These are phyloP conservation scores for Sugiyamaella floridensis DNA, from an alignment of 805 yeast genomes.

Conservation along the genomic window DNA sequence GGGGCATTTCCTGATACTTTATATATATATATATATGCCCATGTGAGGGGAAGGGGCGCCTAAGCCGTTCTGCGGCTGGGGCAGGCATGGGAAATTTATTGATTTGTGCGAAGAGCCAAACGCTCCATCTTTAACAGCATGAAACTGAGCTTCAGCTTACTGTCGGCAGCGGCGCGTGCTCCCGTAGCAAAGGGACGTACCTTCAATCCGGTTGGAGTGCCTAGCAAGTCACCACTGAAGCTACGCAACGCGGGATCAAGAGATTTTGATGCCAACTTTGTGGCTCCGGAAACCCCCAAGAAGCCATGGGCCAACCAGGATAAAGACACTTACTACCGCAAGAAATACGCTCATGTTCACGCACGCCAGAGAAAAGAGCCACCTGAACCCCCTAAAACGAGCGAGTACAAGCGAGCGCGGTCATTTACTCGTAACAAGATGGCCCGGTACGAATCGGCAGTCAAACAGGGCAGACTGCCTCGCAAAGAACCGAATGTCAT, in stretches of 20 bases:
- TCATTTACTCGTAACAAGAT: constrained; percentile 13
- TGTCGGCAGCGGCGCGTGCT: neutral
- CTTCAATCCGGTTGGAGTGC: neutral
- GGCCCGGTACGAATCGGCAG: constrained; percentile 8
- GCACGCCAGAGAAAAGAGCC: constrained; percentile 37
- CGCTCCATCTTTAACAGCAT: neutral
- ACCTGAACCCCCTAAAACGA: constrained; percentile 12
- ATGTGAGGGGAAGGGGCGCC: neutral
- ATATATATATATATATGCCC: neutral
- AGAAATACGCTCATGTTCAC: constrained; percentile 61
- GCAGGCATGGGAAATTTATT: neutral
- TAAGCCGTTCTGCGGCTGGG: neutral
- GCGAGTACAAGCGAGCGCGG: constrained; percentile 9
- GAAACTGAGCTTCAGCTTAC: neutral
- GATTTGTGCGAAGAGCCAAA: no score
- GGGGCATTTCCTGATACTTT: neutral
- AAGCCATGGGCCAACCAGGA: constrained; percentile 71
- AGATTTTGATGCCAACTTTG: constrained; percentile 41
- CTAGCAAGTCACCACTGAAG: neutral
- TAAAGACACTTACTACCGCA: constrained; percentile 55
- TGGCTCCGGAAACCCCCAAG: constrained; percentile 26
- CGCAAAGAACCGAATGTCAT: constrained; percentile 11
- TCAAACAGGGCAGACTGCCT: constrained; percentile 1
- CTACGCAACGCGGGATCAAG: neutral
- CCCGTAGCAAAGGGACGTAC: neutral